Evolutionary conservation across 1,284 basidiomycete genomes (phyloP).

Genomic region (Malassezia yamatoensis): DNA sequence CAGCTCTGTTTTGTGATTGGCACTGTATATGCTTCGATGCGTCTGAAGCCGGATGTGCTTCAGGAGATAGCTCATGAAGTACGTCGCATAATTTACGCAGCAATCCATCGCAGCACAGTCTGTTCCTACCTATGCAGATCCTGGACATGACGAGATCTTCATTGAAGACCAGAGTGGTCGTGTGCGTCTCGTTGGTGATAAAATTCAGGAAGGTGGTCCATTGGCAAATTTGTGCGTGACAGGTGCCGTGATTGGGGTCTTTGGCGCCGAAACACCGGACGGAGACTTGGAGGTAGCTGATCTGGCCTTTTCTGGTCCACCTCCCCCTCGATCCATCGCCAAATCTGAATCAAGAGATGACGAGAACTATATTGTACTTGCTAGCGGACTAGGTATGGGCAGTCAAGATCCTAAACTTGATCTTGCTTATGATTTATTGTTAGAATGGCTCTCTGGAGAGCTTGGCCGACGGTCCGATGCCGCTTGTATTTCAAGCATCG

Average conservation of each 20-base stretch:
- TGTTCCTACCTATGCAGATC: slow-evolving; percentile 51
- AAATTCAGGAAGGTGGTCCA: slow-evolving; percentile 11
- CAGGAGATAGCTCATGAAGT: slow-evolving; percentile 89
- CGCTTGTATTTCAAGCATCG: slow-evolving; percentile 23
- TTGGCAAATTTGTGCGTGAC: slow-evolving; percentile 28
- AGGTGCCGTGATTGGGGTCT: slow-evolving; percentile 67
- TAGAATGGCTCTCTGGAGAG: slow-evolving; percentile 78
- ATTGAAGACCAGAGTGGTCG: slow-evolving; percentile 92
- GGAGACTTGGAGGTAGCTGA: slow-evolving; percentile 96
- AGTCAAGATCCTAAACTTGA: slow-evolving; percentile 45
- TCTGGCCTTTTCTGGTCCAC: slow-evolving; percentile 63
- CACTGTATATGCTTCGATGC: slow-evolving; percentile 96
- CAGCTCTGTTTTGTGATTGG: slow-evolving; percentile 82
- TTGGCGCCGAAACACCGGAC: slow-evolving; percentile 75
- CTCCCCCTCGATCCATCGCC: slow-evolving; percentile 2
- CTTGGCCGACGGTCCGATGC: slow-evolving; percentile 52
- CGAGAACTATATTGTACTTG: slow-evolving; percentile 21
- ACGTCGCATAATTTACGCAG: slow-evolving; percentile 50
- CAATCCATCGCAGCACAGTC: slow-evolving; percentile 75
- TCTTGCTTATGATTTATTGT: slow-evolving; percentile 26
- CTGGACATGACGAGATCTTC: slow-evolving; percentile 68
- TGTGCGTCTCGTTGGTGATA: slow-evolving; percentile 66
- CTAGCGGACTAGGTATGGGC: slow-evolving; percentile 51
- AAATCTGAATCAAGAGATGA: too few species aligned
- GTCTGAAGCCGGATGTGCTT: slow-evolving; percentile 89